Evolutionary conservation across 1,284 basidiomycete genomes (phyloP).

Genomic region (Ceratobasidium theobromae): DNA sequence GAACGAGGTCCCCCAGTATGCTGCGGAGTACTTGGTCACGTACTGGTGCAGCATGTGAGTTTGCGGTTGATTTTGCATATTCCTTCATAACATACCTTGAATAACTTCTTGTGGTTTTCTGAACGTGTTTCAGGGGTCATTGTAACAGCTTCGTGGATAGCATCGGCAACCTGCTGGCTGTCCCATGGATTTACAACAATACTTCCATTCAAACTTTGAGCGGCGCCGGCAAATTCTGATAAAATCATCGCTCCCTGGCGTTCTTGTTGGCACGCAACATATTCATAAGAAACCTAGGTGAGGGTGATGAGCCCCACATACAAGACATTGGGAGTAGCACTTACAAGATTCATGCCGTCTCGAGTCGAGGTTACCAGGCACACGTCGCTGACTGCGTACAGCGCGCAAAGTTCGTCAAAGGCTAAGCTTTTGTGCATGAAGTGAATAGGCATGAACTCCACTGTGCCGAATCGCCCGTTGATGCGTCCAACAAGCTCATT

Average conservation of each 20-base stretch:
- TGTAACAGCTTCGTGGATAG: conserved; percentile 91
- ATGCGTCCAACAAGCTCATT: conserved; percentile 98
- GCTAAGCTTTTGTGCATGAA: conserved; percentile 95
- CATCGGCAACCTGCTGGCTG: conserved; percentile 92
- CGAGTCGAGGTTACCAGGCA: conserved; percentile 94
- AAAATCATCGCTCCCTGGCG: conserved; percentile 96
- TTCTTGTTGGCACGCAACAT: conserved; percentile 92
- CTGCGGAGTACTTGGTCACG: conserved; percentile 89
- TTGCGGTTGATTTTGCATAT: conserved; percentile 4
- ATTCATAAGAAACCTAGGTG: conserved; percentile 96
- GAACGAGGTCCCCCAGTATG: conserved; percentile 90
- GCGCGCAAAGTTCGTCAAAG: conserved; percentile 94
- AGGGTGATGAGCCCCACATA: not conserved
- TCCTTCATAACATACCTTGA: conserved; percentile 58
- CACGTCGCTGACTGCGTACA: conserved; percentile 95
- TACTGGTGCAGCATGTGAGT: conserved; percentile 50
- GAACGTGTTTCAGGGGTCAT: conserved; percentile 79
- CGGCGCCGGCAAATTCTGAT: conserved; percentile 97
- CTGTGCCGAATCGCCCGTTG: conserved; percentile 97
- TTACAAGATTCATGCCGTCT: conserved; percentile 97
- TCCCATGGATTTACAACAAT: conserved; percentile 97
- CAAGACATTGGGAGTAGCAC: conserved; percentile 38
- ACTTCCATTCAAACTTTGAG: conserved; percentile 91
- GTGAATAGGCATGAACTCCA: conserved; percentile 99
- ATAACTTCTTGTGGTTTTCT: conserved; percentile 93